phyloP scores from a whole-genome alignment of 1,284 basidiomycete genomes.

The Heterobasidion annosum region DNA sequence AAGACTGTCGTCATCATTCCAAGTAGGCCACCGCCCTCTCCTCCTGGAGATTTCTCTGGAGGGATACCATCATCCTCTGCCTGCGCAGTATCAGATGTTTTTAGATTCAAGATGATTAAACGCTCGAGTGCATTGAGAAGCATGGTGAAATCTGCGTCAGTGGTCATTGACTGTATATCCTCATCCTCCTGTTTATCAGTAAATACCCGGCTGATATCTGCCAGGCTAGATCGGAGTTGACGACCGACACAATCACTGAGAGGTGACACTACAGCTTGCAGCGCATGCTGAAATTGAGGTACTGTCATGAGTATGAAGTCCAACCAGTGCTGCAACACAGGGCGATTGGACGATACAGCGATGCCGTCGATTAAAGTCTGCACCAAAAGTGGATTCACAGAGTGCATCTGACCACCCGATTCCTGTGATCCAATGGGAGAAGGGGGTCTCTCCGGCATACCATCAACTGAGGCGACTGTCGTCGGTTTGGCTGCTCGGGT shows the following conservation, averaged over 20 bases:
- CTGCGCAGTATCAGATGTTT: conserved; percentile 38
- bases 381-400: conserved; percentile 63
- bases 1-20: conserved; percentile 80
- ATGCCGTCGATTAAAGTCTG: conserved; percentile 81
- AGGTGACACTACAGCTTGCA: conserved; percentile 64
- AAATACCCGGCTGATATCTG: conserved; percentile 42
- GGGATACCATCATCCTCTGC: conserved; percentile 47
- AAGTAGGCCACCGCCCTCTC: conserved; percentile 59
- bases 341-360: conserved; percentile 55
- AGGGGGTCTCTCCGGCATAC: conserved; percentile 1
- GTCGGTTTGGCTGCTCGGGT: conserved; percentile 11
- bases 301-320: conserved; percentile 92
- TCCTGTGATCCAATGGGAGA: conserved; percentile 7
- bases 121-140: conserved; percentile 79
- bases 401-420: conserved; percentile 23
- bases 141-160: conserved; percentile 81
- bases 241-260: conserved; percentile 77
- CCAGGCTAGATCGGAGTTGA: conserved; percentile 56
- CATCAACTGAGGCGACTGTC: conserved; percentile 8
- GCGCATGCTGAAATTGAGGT: conserved; percentile 68
- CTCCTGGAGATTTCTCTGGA: conserved; percentile 36
- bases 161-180: conserved; percentile 40
- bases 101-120: conserved; percentile 59
- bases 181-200: conserved; percentile 22
- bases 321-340: conserved; percentile 90